Conservation (phyloP, 1,284 basidiomycete genomes). For the Pseudozyma sp. region DNA sequence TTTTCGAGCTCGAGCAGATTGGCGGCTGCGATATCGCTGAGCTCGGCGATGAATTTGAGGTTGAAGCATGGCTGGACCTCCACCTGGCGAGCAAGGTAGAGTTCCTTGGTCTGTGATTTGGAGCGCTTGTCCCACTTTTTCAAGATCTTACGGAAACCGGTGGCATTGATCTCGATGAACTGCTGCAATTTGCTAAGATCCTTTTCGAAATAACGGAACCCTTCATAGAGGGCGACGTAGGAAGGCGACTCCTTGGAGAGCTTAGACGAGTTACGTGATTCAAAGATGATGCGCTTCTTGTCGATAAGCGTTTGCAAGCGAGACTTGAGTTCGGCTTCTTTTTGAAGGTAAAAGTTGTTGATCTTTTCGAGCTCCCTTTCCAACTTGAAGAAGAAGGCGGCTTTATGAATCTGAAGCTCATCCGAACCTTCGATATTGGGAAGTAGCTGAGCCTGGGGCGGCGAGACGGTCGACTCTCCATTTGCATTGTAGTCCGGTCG, state of each 20-base stretch:
- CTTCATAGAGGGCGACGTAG: slow-evolving; percentile 82
- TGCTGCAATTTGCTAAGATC: slow-evolving; percentile 96
- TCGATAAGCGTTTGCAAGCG: slow-evolving; percentile 92
- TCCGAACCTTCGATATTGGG: slow-evolving; percentile 55
- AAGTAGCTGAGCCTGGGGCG: slow-evolving; percentile 54
- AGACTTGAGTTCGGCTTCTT: slow-evolving; percentile 90
- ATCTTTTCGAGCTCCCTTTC: slow-evolving; percentile 99
- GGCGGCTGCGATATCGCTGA: slow-evolving; percentile 92
- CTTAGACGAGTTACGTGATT: slow-evolving; percentile 50
- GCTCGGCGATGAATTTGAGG: slow-evolving; percentile 94
- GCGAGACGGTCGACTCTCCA: slow-evolving; percentile 27
- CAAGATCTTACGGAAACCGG: slow-evolving; percentile 95
- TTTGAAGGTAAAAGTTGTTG: slow-evolving; percentile 98
- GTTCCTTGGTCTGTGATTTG: slow-evolving; percentile 92
- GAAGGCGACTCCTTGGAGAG: slow-evolving; percentile 64
- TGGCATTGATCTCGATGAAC: slow-evolving; percentile 98
- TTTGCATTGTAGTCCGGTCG: slow-evolving; percentile 72
- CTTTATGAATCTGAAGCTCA: slow-evolving; percentile 80
- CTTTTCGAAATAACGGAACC: slow-evolving; percentile 91
- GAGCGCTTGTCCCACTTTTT: slow-evolving; percentile 99
- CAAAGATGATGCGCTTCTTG: slow-evolving; percentile 79
- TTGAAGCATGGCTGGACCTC: slow-evolving; percentile 87
- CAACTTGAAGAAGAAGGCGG: slow-evolving; percentile 98
- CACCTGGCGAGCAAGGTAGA: slow-evolving; percentile 95
- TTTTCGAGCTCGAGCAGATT: slow-evolving; percentile 93